phyloP scores from a whole-genome alignment of 176 grass and related monocot genomes.

The Raddia guianensis region DNA sequence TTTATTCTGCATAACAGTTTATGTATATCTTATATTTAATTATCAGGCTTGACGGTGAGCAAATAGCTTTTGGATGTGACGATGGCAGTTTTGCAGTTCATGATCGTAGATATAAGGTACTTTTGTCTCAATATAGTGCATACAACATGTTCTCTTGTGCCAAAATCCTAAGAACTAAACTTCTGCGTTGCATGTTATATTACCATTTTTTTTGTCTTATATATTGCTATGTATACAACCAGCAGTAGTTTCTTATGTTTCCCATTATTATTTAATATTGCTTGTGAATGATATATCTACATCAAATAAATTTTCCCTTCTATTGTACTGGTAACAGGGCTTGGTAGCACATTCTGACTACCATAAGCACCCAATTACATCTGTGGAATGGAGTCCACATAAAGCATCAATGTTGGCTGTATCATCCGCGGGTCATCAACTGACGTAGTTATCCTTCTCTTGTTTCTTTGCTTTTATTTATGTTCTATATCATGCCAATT shows the following conservation, averaged over 20 bases:
- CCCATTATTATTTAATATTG: background rate
- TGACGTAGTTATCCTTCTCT: slow-evolving; percentile 50
- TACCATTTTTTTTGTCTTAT: background rate
- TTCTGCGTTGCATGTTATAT: background rate
- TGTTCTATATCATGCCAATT: background rate
- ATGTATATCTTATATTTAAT: background rate
- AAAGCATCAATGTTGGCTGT: slow-evolving; percentile 86
- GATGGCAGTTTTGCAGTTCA: slow-evolving; percentile 85
- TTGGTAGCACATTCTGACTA: slow-evolving; percentile 79
- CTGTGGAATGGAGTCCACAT: slow-evolving; percentile 90
- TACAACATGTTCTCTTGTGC: background rate
- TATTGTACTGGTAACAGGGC: slow-evolving; percentile 45
- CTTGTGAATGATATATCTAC: slow-evolving; percentile 1
- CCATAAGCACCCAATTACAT: slow-evolving; percentile 88
- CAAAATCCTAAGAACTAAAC: background rate
- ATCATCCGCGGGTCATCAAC: slow-evolving; percentile 81
- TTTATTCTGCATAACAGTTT: slow-evolving; percentile 17
- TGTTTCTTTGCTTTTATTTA: background rate
- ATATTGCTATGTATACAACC: background rate
- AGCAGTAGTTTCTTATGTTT: background rate
- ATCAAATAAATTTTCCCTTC: background rate
- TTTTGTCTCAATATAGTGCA: slow-evolving; percentile 1
- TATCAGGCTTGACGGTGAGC: slow-evolving; percentile 61
- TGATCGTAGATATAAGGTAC: slow-evolving; percentile 75
- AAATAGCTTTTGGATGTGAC: slow-evolving; percentile 88